Conservation (phyloP, 1,139 yeast genomes). For the Hyphopichia fennica region DNA sequence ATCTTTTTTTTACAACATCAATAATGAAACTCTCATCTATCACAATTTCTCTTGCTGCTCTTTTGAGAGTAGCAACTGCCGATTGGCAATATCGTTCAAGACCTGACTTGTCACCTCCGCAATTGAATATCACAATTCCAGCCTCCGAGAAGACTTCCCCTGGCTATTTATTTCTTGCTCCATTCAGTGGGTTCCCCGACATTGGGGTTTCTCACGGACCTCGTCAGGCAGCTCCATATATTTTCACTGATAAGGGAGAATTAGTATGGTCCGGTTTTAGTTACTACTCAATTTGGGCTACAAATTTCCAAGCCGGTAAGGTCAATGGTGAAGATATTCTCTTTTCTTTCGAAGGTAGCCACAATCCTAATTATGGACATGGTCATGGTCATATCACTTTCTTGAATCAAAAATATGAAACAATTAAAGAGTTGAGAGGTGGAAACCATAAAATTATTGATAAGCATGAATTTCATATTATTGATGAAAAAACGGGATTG, state of each 20-base stretch:
- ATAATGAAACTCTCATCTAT: background rate
- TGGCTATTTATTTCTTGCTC: constrained; percentile 33
- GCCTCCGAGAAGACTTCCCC: constrained; percentile 19
- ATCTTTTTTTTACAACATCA: too few relatives aligned
- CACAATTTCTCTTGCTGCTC: background rate
- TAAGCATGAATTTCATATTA: constrained; percentile 35
- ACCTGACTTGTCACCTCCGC: constrained; percentile 35
- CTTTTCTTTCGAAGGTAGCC: constrained; percentile 34
- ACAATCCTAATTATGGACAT: constrained; percentile 32
- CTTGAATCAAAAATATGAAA: constrained; percentile 24
- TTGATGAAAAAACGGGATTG: constrained; percentile 26
- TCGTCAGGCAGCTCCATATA: constrained; percentile 30
- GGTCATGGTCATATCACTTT: constrained; percentile 38
- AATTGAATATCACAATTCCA: constrained; percentile 27
- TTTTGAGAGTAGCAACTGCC: constrained; percentile 16
- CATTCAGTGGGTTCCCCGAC: constrained; percentile 25
- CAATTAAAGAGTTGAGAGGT: constrained; percentile 27
- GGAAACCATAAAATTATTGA: constrained; percentile 31
- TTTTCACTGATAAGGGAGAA: constrained; percentile 30
- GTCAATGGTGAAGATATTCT: constrained; percentile 24
- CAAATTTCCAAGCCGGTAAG: constrained; percentile 31
- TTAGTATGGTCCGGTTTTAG: constrained; percentile 36
- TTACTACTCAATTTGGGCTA: constrained; percentile 29
- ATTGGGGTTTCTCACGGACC: constrained; percentile 21
- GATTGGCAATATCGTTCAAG: constrained; percentile 32